Evolutionary conservation across 2,329 filamentous ascomycete species (phyloP).

Genomic region (Fusarium penzigii): DNA sequence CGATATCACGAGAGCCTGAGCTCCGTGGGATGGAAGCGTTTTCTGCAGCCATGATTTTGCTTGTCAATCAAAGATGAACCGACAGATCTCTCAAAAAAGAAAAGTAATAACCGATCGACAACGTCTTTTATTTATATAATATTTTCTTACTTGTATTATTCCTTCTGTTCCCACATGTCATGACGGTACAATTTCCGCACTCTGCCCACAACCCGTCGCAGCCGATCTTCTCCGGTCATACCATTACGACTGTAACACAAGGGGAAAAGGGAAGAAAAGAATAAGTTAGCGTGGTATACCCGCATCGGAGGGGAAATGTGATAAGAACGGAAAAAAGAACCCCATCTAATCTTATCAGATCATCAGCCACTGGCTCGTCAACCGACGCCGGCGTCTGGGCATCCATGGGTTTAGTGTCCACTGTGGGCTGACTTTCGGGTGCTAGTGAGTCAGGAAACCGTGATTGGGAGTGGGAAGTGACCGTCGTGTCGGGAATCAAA

Average conservation of each 20-base stretch:
- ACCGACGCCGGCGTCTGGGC: background rate
- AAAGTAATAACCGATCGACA: background rate
- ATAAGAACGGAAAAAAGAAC: background rate
- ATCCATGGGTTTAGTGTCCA: background rate
- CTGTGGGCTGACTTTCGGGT: slow-evolving; percentile 1
- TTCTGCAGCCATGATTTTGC: slow-evolving; percentile 10
- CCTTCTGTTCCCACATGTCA: background rate
- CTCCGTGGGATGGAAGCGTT: slow-evolving; percentile 10
- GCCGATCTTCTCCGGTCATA: background rate
- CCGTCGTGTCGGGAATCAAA: too few species aligned
- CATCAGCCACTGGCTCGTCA: slow-evolving; percentile 4
- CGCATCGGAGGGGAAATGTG: background rate
- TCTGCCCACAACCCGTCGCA: slow-evolving; percentile 6
- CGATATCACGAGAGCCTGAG: slow-evolving; percentile 12
- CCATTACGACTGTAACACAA: background rate
- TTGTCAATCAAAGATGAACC: background rate
- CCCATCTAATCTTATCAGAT: slow-evolving; percentile 31
- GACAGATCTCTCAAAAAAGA: background rate
- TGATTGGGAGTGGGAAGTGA: background rate
- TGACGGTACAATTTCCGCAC: slow-evolving; percentile 15
- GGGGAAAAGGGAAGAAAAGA: background rate
- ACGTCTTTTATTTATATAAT: background rate
- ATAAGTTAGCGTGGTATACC: background rate
- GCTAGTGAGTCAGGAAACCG: slow-evolving; percentile 1
- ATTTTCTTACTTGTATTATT: background rate